These are phyloP conservation scores for Chenopodium quinoa DNA, from an alignment of 148 eudicot genomes.

Conservation along the genomic window DNA sequence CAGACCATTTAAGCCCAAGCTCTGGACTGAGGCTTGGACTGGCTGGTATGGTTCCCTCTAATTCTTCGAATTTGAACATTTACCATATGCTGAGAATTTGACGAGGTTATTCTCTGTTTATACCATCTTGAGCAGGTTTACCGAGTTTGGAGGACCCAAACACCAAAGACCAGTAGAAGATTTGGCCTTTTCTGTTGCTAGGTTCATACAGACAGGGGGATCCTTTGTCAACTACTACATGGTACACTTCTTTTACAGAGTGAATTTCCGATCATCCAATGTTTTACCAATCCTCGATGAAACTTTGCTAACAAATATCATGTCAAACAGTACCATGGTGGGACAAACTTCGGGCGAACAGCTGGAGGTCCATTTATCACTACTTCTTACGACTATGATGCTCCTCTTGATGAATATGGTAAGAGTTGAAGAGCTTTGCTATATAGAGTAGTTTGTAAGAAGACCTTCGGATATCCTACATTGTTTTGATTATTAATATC, in stretches of 20 bases:
- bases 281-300: neutral
- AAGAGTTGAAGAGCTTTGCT: constrained; percentile 8
- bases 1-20: constrained; percentile 69
- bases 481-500: neutral
- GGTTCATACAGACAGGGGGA: constrained; percentile 81
- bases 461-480: neutral
- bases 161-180: constrained; percentile 82
- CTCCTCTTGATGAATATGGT: constrained; percentile 97
- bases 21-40: constrained; percentile 97
- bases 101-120: neutral
- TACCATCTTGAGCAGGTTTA: constrained; percentile 49
- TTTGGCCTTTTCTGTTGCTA: constrained; percentile 85
- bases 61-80: neutral
- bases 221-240: constrained; percentile 91
- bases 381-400: constrained; percentile 94
- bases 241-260: constrained; percentile 40
- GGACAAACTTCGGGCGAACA: constrained; percentile 86
- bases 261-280: neutral
- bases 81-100: neutral
- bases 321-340: constrained; percentile 77
- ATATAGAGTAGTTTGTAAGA: neutral
- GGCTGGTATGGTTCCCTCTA: constrained; percentile 57
- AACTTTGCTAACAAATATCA: constrained; percentile 4
- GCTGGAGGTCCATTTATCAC: constrained; percentile 94
- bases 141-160: constrained; percentile 79